Evolutionary conservation across 1,284 basidiomycete genomes (phyloP).

Genomic region (Ganoderma multipileum): DNA sequence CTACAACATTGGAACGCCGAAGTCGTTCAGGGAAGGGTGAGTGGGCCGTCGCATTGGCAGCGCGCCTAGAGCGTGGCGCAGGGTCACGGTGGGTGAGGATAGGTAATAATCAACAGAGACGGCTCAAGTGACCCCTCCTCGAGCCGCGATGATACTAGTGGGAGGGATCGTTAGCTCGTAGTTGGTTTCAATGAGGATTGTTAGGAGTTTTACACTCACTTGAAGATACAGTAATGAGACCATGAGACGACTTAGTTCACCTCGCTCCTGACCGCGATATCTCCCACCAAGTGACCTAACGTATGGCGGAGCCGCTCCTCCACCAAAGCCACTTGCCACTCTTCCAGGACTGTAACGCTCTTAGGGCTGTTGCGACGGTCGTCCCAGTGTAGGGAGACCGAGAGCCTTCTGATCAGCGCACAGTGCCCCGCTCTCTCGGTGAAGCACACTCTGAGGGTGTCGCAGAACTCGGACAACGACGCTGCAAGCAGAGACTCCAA

Average conservation of each 20-base stretch:
- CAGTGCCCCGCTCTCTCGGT: background rate
- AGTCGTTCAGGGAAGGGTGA: constrained; percentile 17
- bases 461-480: background rate
- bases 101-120: too few species aligned
- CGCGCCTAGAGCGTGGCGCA: too few species aligned
- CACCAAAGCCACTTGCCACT: background rate
- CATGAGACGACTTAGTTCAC: too few species aligned
- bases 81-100: too few species aligned
- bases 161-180: too few species aligned
- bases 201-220: too few species aligned
- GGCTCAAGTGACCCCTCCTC: too few species aligned
- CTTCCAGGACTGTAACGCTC: background rate
- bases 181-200: too few species aligned
- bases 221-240: too few species aligned
- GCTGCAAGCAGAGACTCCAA: background rate
- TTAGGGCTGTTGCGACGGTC: too few species aligned
- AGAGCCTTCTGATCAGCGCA: background rate
- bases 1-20: constrained; percentile 25
- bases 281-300: background rate
- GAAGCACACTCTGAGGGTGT: background rate
- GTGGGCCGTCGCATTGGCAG: constrained; percentile 19
- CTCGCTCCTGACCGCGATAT: background rate
- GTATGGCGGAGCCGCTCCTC: background rate
- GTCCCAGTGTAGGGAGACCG: background rate
- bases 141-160: too few species aligned